Conservation (phyloP, 2,329 filamentous ascomycete species). For the Teratosphaeria pseudoeucalypti region DNA sequence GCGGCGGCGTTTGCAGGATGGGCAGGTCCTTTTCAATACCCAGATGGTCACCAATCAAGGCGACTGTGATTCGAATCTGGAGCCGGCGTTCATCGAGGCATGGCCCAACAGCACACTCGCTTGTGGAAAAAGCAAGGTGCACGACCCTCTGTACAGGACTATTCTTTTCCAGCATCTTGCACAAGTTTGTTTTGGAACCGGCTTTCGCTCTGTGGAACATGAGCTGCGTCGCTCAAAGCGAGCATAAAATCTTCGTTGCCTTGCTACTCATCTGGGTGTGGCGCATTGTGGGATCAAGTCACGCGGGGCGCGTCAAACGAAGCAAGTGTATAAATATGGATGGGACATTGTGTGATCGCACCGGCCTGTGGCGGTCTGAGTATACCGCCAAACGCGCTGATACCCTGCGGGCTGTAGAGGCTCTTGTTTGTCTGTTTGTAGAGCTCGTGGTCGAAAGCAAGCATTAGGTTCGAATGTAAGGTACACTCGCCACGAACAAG, state of each 20-base stretch:
- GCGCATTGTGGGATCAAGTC: background rate
- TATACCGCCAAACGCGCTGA: background rate
- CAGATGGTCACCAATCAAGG: background rate
- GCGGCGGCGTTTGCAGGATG: constrained; percentile 2
- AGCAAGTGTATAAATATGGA: background rate
- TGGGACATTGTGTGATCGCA: background rate
- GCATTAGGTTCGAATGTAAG: background rate
- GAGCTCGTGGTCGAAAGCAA: background rate
- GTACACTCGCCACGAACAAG: background rate
- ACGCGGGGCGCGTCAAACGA: background rate
- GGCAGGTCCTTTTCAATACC: background rate
- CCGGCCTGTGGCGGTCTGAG: background rate
- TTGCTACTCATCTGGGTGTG: background rate
- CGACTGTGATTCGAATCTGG: background rate
- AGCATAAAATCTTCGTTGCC: background rate
- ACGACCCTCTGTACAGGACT: background rate
- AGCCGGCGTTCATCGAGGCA: background rate
- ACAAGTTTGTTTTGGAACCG: background rate
- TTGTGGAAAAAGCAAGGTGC: background rate
- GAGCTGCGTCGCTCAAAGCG: background rate
- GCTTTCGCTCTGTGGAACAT: background rate
- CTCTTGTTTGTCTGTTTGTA: background rate
- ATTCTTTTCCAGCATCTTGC: background rate
- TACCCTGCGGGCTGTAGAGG: background rate
- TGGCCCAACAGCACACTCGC: constrained; percentile 3